phyloP scores from a whole-genome alignment of 1,284 basidiomycete species.

The Leccinum pseudoinsigne region DNA sequence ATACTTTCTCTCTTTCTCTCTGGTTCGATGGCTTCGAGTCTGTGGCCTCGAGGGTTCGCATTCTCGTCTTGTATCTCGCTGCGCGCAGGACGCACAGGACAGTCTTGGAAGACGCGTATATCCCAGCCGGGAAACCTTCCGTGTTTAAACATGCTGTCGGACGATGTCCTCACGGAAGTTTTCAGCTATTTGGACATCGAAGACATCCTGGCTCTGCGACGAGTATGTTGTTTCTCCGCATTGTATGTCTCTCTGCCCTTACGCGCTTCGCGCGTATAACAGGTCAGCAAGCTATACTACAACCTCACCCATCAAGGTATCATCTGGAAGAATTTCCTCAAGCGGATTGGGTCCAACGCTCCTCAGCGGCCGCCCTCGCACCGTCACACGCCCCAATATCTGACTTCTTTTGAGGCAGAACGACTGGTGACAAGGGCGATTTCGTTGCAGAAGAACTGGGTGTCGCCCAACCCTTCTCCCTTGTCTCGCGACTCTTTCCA shows the following conservation, averaged over 20 bases:
- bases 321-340: constrained; percentile 68
- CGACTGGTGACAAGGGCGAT: constrained; percentile 60
- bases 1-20: constrained; percentile 11
- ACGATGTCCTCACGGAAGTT: constrained; percentile 51
- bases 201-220: constrained; percentile 53
- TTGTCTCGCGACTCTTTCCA: constrained; percentile 37
- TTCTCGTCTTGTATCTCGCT: constrained; percentile 19
- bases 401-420: constrained; percentile 60
- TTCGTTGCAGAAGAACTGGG: constrained; percentile 61
- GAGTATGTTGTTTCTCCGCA: constrained; percentile 37
- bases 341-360: constrained; percentile 51
- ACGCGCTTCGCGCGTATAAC: constrained; percentile 7
- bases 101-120: constrained; percentile 30
- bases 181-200: constrained; percentile 49
- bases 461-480: constrained; percentile 39
- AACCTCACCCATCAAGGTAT: constrained; percentile 62
- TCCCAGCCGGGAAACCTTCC: constrained; percentile 21
- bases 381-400: constrained; percentile 41
- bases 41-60: constrained; percentile 25
- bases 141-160: constrained; percentile 33
- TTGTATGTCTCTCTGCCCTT: background rate
- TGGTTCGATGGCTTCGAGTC: constrained; percentile 24
- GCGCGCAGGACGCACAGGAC: constrained; percentile 10
- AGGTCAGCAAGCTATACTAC: constrained; percentile 59
- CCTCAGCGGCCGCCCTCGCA: constrained; percentile 63